These are phyloP conservation scores for Stagonosporopsis cucurbitacearum DNA, from an alignment of 2,329 filamentous ascomycete genomes.

Conservation along the genomic window DNA sequence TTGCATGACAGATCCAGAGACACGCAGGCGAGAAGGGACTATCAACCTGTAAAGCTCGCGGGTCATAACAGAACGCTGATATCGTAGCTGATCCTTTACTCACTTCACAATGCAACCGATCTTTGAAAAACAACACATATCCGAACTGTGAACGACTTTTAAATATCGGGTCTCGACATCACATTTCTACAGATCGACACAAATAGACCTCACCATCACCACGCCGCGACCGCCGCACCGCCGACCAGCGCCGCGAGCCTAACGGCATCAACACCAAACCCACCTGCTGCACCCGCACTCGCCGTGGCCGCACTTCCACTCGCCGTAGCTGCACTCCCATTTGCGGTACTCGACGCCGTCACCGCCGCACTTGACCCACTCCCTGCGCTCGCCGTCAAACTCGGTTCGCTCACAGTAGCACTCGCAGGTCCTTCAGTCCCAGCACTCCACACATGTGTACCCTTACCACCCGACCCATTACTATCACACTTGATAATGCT, in stretches of 20 bases:
- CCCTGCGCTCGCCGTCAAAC: background rate
- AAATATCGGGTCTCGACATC: background rate
- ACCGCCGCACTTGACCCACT: slow-evolving; percentile 1
- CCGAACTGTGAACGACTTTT: no score
- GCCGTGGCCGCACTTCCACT: background rate
- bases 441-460: background rate
- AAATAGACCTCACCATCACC: background rate
- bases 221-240: slow-evolving; percentile 6
- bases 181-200: background rate
- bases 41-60: no score
- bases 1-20: no score
- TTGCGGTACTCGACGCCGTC: slow-evolving; percentile 2
- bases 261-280: slow-evolving; percentile 2
- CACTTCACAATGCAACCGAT: no score
- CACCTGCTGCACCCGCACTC: slow-evolving; percentile 1
- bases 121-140: no score
- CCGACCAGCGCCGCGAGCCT: slow-evolving; percentile 7
- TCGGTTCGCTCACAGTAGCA: background rate
- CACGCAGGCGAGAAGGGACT: no score
- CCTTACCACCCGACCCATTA: background rate
- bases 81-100: no score
- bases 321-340: background rate
- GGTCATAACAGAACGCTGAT: no score
- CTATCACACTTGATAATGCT: background rate
- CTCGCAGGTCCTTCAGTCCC: background rate